These are phyloP conservation scores for Neopestalotiopsis sp. DNA, from an alignment of 2,329 filamentous ascomycete genomes.

Conservation along the genomic window DNA sequence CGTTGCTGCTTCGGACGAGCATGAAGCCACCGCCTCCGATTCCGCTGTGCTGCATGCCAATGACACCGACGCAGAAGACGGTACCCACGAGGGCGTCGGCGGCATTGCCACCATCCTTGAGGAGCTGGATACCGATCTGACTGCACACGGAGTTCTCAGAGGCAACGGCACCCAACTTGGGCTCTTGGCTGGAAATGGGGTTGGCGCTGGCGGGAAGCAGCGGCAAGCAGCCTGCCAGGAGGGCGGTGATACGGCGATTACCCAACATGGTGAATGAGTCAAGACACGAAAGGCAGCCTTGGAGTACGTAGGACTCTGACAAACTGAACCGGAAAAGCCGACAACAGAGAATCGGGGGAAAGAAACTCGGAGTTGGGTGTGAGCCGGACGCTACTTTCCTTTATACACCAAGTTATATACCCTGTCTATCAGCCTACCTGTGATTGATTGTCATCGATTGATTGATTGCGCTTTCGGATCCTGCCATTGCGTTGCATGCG, in stretches of 20 bases:
- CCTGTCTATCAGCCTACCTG: no score
- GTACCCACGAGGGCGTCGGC: slow-evolving; percentile 78
- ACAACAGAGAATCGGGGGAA: not conserved
- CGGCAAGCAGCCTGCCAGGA: slow-evolving; percentile 4
- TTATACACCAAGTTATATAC: not conserved
- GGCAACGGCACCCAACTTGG: slow-evolving; percentile 66
- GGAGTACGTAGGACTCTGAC: not conserved
- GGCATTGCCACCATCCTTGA: slow-evolving; percentile 68
- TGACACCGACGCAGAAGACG: slow-evolving; percentile 75
- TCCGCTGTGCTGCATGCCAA: slow-evolving; percentile 80
- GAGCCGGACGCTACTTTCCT: not conserved
- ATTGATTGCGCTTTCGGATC: not conserved
- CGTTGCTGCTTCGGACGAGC: slow-evolving; percentile 74
- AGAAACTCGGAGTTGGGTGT: not conserved
- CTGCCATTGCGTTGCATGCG: not conserved
- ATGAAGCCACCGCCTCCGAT: slow-evolving; percentile 93
- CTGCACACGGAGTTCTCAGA: slow-evolving; percentile 74
- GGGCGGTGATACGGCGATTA: not conserved
- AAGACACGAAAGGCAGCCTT: not conserved
- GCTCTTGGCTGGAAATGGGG: slow-evolving; percentile 16
- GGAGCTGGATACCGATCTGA: slow-evolving; percentile 67
- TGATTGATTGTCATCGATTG: not conserved
- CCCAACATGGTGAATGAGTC: not conserved
- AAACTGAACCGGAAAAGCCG: no score
- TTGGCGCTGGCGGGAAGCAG: not conserved